Evolutionary conservation across 192 early-diverging fungal genomes (phyloP).

Genomic region (Gorgonomyces haynaldii): DNA sequence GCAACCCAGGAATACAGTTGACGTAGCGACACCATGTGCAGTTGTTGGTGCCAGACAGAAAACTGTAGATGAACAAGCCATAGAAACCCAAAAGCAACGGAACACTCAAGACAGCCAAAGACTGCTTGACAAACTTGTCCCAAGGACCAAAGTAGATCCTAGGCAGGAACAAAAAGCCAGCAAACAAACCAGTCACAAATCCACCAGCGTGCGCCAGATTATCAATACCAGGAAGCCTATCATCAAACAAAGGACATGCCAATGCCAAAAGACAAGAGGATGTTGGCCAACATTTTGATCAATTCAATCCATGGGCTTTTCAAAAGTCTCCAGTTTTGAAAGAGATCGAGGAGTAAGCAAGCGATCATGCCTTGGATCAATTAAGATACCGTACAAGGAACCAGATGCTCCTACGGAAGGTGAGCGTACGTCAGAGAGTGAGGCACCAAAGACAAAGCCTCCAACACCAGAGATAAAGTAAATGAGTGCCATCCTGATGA

Average conservation of each 20-base stretch:
- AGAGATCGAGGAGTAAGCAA: conserved; percentile 60
- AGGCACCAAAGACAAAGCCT: conserved; percentile 72
- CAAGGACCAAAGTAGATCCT: conserved; percentile 41
- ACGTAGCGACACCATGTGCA: conserved; percentile 39
- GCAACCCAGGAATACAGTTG: conserved; percentile 42
- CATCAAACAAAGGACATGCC: no score
- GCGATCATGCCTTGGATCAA: conserved; percentile 55
- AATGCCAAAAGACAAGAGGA: conserved; percentile 53
- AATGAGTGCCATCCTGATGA: conserved; percentile 54
- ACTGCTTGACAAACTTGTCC: conserved; percentile 29
- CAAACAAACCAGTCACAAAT: conserved; percentile 51
- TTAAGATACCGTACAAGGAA: conserved; percentile 31
- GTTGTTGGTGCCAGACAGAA: conserved; percentile 13
- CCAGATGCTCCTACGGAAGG: conserved; percentile 51
- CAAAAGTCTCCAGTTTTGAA: conserved; percentile 66
- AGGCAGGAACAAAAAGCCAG: conserved; percentile 62
- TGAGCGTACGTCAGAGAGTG: conserved; percentile 33
- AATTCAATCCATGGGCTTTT: conserved; percentile 55
- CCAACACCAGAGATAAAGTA: conserved; percentile 63
- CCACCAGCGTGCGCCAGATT: conserved; percentile 84
- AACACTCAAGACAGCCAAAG: conserved; percentile 18
- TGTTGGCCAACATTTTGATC: conserved; percentile 48
- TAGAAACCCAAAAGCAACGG: conserved; percentile 10
- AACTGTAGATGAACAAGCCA: conserved; percentile 21
- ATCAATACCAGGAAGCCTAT: conserved; percentile 70